Conservation (phyloP, 768 basidiomycete genomes). For the Phanerochaete carnosa region DNA sequence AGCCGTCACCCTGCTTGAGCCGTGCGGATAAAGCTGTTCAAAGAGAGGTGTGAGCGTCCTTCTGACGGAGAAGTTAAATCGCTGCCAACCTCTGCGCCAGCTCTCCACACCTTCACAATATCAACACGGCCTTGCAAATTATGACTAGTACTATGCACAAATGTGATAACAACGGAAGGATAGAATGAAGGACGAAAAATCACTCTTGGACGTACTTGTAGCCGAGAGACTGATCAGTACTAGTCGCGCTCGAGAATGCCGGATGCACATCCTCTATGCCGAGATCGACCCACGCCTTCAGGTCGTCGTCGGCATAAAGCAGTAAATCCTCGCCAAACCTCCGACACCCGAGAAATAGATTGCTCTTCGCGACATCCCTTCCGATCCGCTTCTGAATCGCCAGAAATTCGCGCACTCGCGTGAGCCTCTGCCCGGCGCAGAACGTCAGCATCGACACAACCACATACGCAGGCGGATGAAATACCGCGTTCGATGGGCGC, state of each 20-base stretch:
- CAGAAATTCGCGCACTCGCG: slow-evolving; percentile 49
- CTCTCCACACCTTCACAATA: slow-evolving; percentile 25
- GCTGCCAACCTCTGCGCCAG: slow-evolving; percentile 30
- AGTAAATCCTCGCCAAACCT: slow-evolving; percentile 39
- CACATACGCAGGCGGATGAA: slow-evolving; percentile 41
- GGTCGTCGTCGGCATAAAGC: slow-evolving; percentile 38
- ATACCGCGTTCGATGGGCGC: slow-evolving; percentile 32
- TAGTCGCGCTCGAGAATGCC: slow-evolving; percentile 28
- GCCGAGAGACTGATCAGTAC: slow-evolving; percentile 6
- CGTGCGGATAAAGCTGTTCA: slow-evolving; percentile 16
- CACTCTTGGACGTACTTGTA: slow-evolving; percentile 15
- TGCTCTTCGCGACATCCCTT: slow-evolving; percentile 36
- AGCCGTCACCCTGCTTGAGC: slow-evolving; percentile 6
- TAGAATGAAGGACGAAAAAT: background rate
- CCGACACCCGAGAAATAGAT: slow-evolving; percentile 48
- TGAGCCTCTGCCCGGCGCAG: slow-evolving; percentile 44
- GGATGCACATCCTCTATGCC: slow-evolving; percentile 42
- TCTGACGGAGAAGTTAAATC: background rate
- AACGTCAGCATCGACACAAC: slow-evolving; percentile 41
- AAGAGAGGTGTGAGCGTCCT: slow-evolving; percentile 21
- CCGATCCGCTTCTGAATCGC: slow-evolving; percentile 41
- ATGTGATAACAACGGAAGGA: background rate
- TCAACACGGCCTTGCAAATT: slow-evolving; percentile 35
- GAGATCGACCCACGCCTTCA: slow-evolving; percentile 37
- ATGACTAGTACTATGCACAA: slow-evolving; percentile 34